Conservation (phyloP, 257 asterid genomes). For the Solanum medicagineum region DNA sequence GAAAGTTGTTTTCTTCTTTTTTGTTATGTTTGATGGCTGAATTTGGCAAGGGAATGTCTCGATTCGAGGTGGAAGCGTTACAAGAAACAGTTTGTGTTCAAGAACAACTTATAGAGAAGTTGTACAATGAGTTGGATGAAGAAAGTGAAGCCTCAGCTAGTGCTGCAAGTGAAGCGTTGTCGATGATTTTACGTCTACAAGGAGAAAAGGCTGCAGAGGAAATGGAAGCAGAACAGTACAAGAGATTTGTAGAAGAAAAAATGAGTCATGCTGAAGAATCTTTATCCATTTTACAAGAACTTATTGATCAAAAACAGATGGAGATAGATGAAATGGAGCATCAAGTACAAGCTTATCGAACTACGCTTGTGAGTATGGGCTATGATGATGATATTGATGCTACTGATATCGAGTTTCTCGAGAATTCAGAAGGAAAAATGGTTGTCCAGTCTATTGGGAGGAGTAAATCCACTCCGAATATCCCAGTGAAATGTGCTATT, state of each 20-base stretch:
- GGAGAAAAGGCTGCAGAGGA: slow-evolving; percentile 80
- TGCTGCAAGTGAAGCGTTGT: slow-evolving; percentile 80
- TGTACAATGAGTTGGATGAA: slow-evolving; percentile 70
- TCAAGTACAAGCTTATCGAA: slow-evolving; percentile 52
- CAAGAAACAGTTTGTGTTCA: slow-evolving; percentile 61
- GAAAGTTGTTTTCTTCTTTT: background rate
- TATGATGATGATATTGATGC: slow-evolving; percentile 33
- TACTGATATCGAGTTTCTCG: slow-evolving; percentile 35
- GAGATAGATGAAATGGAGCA: slow-evolving; percentile 57
- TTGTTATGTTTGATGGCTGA: slow-evolving; percentile 30
- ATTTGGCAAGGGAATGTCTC: slow-evolving; percentile 14
- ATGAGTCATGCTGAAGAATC: slow-evolving; percentile 83
- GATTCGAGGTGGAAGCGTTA: slow-evolving; percentile 25
- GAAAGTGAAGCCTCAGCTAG: slow-evolving; percentile 83
- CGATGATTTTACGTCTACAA: slow-evolving; percentile 69
- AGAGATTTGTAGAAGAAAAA: slow-evolving; percentile 71
- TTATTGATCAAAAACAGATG: slow-evolving; percentile 78
- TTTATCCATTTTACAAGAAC: slow-evolving; percentile 59
- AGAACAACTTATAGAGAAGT: slow-evolving; percentile 63
- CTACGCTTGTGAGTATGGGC: slow-evolving; percentile 55
- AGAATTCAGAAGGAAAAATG: slow-evolving; percentile 16
- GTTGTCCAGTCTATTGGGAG: slow-evolving; percentile 22
- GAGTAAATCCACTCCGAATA: slow-evolving; percentile 46
- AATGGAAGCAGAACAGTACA: slow-evolving; percentile 89
- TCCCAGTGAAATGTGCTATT: slow-evolving; percentile 4